These are phyloP conservation scores for Ustilago crameri DNA, from an alignment of 1,284 basidiomycete species.

Conservation along the genomic window DNA sequence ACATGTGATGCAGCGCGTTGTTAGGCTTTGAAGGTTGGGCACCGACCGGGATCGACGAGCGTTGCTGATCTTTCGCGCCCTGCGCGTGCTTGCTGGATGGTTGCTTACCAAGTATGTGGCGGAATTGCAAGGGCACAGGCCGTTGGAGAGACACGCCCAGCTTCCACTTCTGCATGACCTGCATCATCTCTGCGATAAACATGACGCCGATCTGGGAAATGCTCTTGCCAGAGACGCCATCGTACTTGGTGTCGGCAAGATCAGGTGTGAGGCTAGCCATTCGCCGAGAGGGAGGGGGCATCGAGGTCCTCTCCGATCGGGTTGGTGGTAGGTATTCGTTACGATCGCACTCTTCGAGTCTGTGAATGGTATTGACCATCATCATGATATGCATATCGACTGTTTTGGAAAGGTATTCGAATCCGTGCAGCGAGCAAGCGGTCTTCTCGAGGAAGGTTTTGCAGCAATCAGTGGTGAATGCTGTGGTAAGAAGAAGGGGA, in stretches of 20 bases:
- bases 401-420: conserved; percentile 31
- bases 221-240: conserved; percentile 17
- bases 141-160: conserved; percentile 35
- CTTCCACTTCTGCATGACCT: conserved; percentile 51
- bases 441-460: conserved; percentile 48
- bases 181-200: conserved; percentile 46
- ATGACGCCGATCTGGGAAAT: conserved; percentile 47
- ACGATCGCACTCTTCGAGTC: conserved; percentile 44
- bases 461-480: conserved; percentile 41
- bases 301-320: conserved; percentile 17
- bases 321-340: conserved; percentile 40
- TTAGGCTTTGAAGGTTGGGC: not conserved
- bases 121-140: conserved; percentile 22
- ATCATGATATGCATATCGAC: conserved; percentile 40
- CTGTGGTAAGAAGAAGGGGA: conserved; percentile 41
- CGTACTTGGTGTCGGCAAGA: conserved; percentile 15
- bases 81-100: not conserved
- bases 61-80: conserved; percentile 2
- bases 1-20: not conserved
- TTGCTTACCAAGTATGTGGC: conserved; percentile 16
- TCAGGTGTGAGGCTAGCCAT: conserved; percentile 19
- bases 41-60: not conserved
- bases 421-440: conserved; percentile 42
- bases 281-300: conserved; percentile 22
- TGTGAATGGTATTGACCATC: conserved; percentile 31